These are phyloP conservation scores for Bonia amplexicaulis DNA, from an alignment of 176 grass and related monocot genomes.

Conservation along the genomic window DNA sequence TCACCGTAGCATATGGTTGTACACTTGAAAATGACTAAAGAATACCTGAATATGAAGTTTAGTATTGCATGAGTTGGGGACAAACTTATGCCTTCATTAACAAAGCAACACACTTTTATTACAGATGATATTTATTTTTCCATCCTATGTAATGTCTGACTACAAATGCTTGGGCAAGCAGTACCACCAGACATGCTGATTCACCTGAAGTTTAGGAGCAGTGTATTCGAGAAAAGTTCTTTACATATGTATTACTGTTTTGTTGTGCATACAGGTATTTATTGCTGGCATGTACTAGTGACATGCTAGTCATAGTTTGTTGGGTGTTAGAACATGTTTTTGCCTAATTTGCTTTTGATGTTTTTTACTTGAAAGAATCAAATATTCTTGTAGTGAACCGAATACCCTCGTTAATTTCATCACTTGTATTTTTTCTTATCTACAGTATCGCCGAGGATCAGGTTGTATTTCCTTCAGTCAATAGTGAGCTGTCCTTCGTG, in stretches of 20 bases:
- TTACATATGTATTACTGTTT: conserved; percentile 7
- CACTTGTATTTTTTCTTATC: conserved; percentile 2
- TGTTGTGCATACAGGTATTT: conserved; percentile 18
- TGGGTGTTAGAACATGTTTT: conserved; percentile 15
- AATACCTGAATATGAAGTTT: neutral
- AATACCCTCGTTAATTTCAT: conserved; percentile 16
- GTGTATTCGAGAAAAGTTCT: conserved; percentile 9
- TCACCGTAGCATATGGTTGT: neutral
- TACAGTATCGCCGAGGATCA: conserved; percentile 93
- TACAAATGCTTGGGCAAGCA: conserved; percentile 10
- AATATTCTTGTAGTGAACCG: neutral
- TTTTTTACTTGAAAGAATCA: conserved; percentile 15
- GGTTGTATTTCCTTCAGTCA: conserved; percentile 93
- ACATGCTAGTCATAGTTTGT: neutral
- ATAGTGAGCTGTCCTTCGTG: conserved; percentile 62
- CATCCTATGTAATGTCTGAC: neutral
- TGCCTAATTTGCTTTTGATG: neutral
- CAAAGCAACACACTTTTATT: neutral
- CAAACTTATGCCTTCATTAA: conserved; percentile 1
- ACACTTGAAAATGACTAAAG: neutral
- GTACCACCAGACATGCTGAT: neutral
- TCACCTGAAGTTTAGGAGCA: neutral
- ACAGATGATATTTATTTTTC: neutral
- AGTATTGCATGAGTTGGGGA: neutral
- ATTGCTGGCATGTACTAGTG: neutral